phyloP scores from a whole-genome alignment of 805 yeast species.

The Monosporozyma solicola region DNA sequence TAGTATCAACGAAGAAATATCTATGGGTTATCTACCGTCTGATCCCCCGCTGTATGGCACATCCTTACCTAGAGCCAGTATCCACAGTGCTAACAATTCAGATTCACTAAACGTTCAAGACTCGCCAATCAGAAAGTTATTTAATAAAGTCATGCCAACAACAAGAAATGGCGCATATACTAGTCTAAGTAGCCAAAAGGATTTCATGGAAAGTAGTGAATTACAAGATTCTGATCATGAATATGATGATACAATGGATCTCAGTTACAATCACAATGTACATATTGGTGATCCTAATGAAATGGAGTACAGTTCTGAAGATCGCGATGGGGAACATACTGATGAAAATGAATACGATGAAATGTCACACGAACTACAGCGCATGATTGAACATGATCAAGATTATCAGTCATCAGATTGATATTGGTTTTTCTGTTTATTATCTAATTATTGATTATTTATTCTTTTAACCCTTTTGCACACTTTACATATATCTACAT shows the following conservation, averaged over 20 bases:
- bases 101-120: background rate
- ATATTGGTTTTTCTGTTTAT: background rate
- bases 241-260: background rate
- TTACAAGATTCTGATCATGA: background rate
- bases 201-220: conserved; percentile 3
- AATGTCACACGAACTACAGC: conserved; percentile 6
- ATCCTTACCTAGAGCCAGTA: conserved; percentile 8
- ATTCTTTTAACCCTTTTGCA: background rate
- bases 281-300: background rate
- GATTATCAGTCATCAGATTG: background rate
- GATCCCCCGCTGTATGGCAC: conserved; percentile 33
- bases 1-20: conserved; percentile 24
- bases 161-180: background rate
- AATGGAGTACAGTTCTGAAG: conserved; percentile 7
- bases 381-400: conserved; percentile 7
- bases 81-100: background rate
- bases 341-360: conserved; percentile 4
- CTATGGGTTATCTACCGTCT: conserved; percentile 28
- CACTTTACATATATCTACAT: background rate
- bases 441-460: background rate
- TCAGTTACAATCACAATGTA: background rate
- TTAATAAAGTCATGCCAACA: conserved; percentile 4
- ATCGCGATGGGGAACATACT: background rate
- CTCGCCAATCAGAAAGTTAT: background rate
- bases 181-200: conserved; percentile 1